phyloP scores from a whole-genome alignment of 1,284 basidiomycete genomes.

The Taiwanofungus camphoratus region DNA sequence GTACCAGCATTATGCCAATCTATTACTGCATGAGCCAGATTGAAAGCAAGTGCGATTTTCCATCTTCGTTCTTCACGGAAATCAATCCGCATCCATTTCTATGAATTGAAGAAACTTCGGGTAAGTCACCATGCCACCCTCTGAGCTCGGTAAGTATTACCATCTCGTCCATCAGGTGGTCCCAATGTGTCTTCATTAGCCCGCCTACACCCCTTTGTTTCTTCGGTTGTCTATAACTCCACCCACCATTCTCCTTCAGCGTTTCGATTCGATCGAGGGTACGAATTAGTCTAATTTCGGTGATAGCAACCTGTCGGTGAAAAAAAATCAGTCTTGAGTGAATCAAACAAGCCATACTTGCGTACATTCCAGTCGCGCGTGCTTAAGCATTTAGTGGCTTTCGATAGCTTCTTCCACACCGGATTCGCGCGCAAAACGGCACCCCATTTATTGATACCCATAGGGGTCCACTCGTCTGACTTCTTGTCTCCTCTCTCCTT shows the following conservation, averaged over 20 bases:
- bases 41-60: constrained; percentile 86
- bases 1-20: constrained; percentile 81
- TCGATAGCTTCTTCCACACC: constrained; percentile 58
- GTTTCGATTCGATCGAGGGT: constrained; percentile 84
- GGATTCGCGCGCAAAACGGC: constrained; percentile 69
- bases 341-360: constrained; percentile 5
- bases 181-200: constrained; percentile 87
- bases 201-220: constrained; percentile 83
- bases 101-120: too few relatives aligned
- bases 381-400: constrained; percentile 68
- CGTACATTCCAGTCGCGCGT: constrained; percentile 77
- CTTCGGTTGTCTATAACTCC: constrained; percentile 95
- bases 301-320: constrained; percentile 58
- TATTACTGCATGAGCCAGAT: constrained; percentile 78
- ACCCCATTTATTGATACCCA: constrained; percentile 69
- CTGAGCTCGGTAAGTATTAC: constrained; percentile 49
- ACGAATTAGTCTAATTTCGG: constrained; percentile 71
- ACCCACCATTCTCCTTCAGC: constrained; percentile 76
- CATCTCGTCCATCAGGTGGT: constrained; percentile 96
- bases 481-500: constrained; percentile 35
- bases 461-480: constrained; percentile 59
- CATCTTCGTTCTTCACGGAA: constrained; percentile 92
- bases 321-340: constrained; percentile 1
- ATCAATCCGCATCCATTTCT: constrained; percentile 97
- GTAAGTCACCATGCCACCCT: too few relatives aligned